Evolutionary conservation across 176 grass and related monocot species (phyloP).

Genomic region (Typha latifolia): DNA sequence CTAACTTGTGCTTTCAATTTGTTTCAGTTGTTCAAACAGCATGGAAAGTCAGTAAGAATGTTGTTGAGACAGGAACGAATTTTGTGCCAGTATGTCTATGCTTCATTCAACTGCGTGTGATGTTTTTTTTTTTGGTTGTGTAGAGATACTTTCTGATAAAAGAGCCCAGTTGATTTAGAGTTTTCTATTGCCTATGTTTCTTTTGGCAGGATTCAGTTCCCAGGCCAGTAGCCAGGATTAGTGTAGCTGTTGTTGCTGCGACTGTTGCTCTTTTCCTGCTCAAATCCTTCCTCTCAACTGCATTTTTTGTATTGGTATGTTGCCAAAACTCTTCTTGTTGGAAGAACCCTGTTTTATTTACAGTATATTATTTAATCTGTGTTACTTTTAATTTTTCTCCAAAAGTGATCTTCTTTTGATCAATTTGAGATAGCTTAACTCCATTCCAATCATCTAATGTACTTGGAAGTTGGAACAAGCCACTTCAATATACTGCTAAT

Average conservation of each 20-base stretch:
- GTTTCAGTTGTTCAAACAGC: slow-evolving; percentile 50
- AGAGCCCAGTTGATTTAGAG: neutral
- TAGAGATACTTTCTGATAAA: neutral
- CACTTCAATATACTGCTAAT: no score
- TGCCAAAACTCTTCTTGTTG: neutral
- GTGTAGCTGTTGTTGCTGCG: slow-evolving; percentile 33
- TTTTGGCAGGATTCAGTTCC: slow-evolving; percentile 57
- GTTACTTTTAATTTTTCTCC: no score
- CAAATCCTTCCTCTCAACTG: slow-evolving; percentile 77
- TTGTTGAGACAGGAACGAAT: slow-evolving; percentile 47
- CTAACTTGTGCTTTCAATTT: slow-evolving; percentile 1
- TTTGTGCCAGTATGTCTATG: slow-evolving; percentile 54
- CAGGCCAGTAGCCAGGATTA: slow-evolving; percentile 71
- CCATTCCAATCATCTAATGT: no score
- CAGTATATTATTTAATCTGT: no score
- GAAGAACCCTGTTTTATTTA: neutral
- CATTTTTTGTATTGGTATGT: slow-evolving; percentile 41
- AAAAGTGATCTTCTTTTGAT: no score
- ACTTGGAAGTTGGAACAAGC: no score
- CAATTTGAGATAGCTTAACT: no score
- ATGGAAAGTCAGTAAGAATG: slow-evolving; percentile 41
- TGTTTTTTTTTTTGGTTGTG: neutral
- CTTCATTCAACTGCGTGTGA: neutral
- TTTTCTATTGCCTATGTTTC: neutral
- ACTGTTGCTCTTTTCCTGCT: slow-evolving; percentile 45